phyloP scores from a whole-genome alignment of 2,329 filamentous ascomycete genomes.

The Sporothrix dimorphospora region DNA sequence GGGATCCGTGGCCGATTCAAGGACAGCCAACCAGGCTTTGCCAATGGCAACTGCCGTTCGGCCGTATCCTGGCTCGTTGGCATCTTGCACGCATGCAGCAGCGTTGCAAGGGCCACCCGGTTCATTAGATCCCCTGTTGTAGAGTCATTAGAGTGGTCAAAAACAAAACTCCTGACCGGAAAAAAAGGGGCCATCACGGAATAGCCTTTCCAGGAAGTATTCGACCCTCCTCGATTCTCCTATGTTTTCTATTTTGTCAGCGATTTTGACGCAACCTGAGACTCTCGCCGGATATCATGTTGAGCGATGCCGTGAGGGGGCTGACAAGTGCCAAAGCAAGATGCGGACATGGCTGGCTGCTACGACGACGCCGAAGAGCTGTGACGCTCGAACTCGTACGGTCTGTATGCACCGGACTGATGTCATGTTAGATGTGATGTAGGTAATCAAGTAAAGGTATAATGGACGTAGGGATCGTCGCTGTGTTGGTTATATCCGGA shows the following conservation, averaged over 20 bases:
- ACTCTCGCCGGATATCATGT: neutral
- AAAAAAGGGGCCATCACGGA: conserved; percentile 13
- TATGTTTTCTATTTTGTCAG: neutral
- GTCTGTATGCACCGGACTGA: neutral
- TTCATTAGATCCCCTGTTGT: neutral
- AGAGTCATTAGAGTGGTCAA: neutral
- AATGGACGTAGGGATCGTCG: neutral
- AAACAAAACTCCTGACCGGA: conserved; percentile 5
- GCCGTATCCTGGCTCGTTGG: neutral
- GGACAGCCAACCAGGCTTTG: neutral
- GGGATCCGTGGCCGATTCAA: neutral
- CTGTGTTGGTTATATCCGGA: neutral
- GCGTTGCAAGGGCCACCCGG: neutral
- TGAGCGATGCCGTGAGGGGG: neutral
- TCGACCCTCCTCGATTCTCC: neutral
- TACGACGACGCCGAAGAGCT: neutral
- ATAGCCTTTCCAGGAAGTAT: neutral
- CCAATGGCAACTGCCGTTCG: neutral
- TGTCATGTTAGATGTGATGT: neutral
- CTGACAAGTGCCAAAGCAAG: neutral
- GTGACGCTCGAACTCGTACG: neutral
- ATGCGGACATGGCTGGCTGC: neutral
- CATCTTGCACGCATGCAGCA: neutral
- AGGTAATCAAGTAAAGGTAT: neutral
- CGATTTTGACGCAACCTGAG: neutral